phyloP scores from a whole-genome alignment of 78 protist genomes.

The Diacronema lutheri region DNA sequence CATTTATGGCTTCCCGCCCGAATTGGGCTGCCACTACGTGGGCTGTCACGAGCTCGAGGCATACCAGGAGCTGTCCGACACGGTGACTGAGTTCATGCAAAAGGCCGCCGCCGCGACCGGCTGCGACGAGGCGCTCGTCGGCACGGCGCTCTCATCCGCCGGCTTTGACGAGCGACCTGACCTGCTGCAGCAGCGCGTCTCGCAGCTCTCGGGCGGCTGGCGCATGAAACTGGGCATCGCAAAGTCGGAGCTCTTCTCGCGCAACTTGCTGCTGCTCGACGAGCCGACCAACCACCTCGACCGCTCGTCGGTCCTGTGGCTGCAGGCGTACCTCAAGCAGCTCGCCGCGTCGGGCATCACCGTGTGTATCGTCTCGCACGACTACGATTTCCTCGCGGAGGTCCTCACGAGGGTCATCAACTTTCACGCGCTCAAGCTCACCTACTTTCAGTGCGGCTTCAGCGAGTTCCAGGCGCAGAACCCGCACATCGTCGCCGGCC shows the following conservation, averaged over 20 bases:
- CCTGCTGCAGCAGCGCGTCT: neutral
- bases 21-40: too few species aligned
- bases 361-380: constrained; percentile 12
- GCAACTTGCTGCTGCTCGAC: constrained; percentile 58
- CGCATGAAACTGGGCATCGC: neutral
- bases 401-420: neutral
- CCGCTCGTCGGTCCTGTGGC: constrained; percentile 8
- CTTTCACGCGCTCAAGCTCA: neutral
- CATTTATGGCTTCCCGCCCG: constrained; percentile 4
- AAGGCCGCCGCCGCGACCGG: too few species aligned
- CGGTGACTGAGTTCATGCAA: too few species aligned
- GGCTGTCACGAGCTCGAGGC: too few species aligned
- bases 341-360: neutral
- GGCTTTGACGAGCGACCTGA: neutral
- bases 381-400: constrained; percentile 2
- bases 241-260: constrained; percentile 16
- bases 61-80: too few species aligned
- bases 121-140: neutral
- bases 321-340: neutral
- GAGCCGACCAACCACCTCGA: constrained; percentile 57
- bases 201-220: constrained; percentile 9
- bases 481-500: constrained; percentile 6
- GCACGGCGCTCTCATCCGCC: neutral
- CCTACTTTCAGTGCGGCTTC: neutral
- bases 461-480: neutral